Evolutionary conservation across 2,329 filamentous ascomycete genomes (phyloP), one percentile per base, ranked within the genome.

Genomic region (Diaporthe citri): DNA sequence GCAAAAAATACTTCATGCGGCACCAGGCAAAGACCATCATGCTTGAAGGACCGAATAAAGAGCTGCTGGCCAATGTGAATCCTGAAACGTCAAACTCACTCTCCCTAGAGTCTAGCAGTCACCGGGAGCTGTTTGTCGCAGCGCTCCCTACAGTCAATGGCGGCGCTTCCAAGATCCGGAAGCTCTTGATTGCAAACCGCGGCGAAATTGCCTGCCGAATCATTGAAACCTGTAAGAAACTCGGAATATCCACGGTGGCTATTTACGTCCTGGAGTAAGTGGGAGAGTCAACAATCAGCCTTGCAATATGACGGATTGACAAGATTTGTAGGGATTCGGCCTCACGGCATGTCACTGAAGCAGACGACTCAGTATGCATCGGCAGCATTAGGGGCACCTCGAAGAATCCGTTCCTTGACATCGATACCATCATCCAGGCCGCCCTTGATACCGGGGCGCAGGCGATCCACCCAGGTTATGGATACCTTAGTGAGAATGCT

Each of bases 401-500:
- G 12, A 60, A 41, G 9, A 60, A 41, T 25, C 57, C 36, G 5
- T 60, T 60, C 25, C 57, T 60, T 4, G 36, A 60, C 57, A 41
- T 60, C 15, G n/a, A 60, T 25, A 4, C 25, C 5, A 88, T 90
- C 51, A 82, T 92, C 25, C 79, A 84, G 5, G 85, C 91, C n/a
- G 90, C 90, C 13, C 86, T 85, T 56, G 80, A 84, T 4, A 82
- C 86, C 20, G 79, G 83, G 2, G 88, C 82, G 2, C 87, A 93
- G 76, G 91, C 90, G 4, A 86, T 93, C 22, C 90, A 92, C 67
- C 92, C 92, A 0, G 92, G 92, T 2, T 93, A 94, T 82, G 92
- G 92, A 0, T 93, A 93, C 75, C 82, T 94, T 1, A 89, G 89
- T 0, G 92, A 93, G 75, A 92, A 93, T 79, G 86, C 89, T 6